A percentile compares a stretch with the other conserved stretches of the same genome.
Conservation (phyloP, 257 asterid genomes). For the Mitragyna speciosa region DNA sequence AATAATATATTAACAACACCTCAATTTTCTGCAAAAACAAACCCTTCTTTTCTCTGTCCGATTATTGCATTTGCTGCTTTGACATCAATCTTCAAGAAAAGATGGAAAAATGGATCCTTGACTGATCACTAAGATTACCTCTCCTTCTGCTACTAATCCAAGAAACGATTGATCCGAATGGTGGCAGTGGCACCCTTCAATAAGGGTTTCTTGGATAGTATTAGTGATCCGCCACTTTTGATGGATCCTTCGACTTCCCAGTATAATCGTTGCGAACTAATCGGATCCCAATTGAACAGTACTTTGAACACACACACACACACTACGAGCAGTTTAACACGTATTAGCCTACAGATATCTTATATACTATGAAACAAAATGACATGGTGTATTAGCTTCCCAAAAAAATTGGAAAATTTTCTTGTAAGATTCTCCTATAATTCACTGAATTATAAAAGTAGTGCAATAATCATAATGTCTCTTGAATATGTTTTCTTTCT, state of each 20-base stretch:
- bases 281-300: conserved; percentile 27
- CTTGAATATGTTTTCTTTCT: background rate
- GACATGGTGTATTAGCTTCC: too few species aligned
- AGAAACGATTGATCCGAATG: background rate
- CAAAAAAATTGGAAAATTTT: too few species aligned
- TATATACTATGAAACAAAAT: too few species aligned
- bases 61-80: background rate
- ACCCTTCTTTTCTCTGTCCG: background rate
- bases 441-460: too few species aligned
- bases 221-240: conserved; percentile 46
- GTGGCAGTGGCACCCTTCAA: background rate
- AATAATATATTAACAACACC: background rate
- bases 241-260: conserved; percentile 29
- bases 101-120: background rate
- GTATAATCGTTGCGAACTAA: conserved; percentile 29
- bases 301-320: too few species aligned
- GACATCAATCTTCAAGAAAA: background rate
- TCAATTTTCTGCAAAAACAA: background rate
- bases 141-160: conserved; percentile 21
- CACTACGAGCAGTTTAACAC: background rate
- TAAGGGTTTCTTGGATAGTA: conserved; percentile 7
- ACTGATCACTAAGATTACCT: background rate
- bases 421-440: too few species aligned
- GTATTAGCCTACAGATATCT: background rate
- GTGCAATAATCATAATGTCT: too few species aligned